Evolutionary conservation across 352 stramenopile species (phyloP).

Genomic region (Phytophthora tentaculata): DNA sequence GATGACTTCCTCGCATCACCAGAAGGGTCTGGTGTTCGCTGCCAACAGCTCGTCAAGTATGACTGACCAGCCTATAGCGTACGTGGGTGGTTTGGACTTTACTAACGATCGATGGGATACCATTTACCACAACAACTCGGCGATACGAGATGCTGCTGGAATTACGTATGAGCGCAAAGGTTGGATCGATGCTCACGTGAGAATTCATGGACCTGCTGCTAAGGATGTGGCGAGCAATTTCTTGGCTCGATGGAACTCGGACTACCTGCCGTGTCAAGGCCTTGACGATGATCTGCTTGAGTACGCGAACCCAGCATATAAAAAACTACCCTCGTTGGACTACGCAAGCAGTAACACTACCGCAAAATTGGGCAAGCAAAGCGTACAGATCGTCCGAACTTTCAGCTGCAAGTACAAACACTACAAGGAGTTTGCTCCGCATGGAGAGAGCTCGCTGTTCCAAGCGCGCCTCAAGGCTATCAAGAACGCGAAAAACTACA

Average conservation of each 20-base stretch:
- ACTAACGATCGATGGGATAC: slow-evolving; percentile 64
- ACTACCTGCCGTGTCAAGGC: slow-evolving; percentile 27
- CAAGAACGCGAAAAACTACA: slow-evolving; percentile 48
- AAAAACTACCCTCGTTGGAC: slow-evolving; percentile 16
- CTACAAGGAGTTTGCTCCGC: slow-evolving; percentile 58
- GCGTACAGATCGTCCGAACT: slow-evolving; percentile 62
- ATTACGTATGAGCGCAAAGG: slow-evolving; percentile 46
- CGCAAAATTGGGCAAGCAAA: slow-evolving; percentile 25
- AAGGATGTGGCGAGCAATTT: slow-evolving; percentile 63
- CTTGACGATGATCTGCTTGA: slow-evolving; percentile 41
- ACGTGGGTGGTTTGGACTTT: slow-evolving; percentile 58
- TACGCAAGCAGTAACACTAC: slow-evolving; percentile 12
- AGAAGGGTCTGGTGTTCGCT: slow-evolving; percentile 52
- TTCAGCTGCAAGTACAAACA: slow-evolving; percentile 61
- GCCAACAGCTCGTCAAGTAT: slow-evolving; percentile 10
- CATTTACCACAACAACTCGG: slow-evolving; percentile 47
- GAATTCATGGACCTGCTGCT: slow-evolving; percentile 48
- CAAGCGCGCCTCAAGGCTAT: slow-evolving; percentile 45
- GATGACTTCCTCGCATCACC: slow-evolving; percentile 46
- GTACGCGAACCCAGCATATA: slow-evolving; percentile 48
- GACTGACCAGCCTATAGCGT: slow-evolving; percentile 36
- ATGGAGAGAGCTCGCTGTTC: slow-evolving; percentile 56
- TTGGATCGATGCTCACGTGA: slow-evolving; percentile 55
- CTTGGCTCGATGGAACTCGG: slow-evolving; percentile 52
- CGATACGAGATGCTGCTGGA: slow-evolving; percentile 38